Evolutionary conservation across 2,329 filamentous ascomycete genomes (phyloP), one percentile per base, ranked within the genome.

Genomic region (Colletotrichum sp.): DNA sequence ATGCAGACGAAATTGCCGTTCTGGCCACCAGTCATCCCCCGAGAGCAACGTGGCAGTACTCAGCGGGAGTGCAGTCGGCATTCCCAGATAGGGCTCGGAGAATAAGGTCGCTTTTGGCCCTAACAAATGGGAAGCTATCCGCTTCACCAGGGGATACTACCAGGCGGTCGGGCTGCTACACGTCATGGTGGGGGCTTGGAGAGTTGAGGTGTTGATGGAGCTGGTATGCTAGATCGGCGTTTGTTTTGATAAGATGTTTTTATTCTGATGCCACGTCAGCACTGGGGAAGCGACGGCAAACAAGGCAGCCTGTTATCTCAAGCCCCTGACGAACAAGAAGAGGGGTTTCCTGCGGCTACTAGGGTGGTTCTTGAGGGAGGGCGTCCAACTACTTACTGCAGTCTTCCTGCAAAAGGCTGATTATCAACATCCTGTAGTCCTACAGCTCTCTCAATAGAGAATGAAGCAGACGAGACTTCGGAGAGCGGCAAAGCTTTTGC

Each of bases 1-100:
- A 44, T 44, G 16, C 36, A 1, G 16, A 0, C 8, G 3, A 18
- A 0, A 44, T 3, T 44, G 8, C 36, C 16, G 36, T 44, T 44
- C 36, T 44, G 16, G 36, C 36, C 16, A 18, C 9, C 36, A 44
- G 36, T 18, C 34, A 0, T 39, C 4, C 7, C 34, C 2, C 34
- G 4, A 6, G 36, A 44, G 16, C 8, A 44, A 44, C 36, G 16
- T 44, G 16, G 16, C 36, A 18, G 3, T 3, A 44, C 36, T 44
- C 36, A 44, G 36, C 36, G 16, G 8, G 16, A 44, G 36, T 44
- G 36, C 36, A 44, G 36, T 44, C 5, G 36, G 16, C 36, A 18
- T 18, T n/a, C 36, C 1, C 2, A 10, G 36, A 44, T 5, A 18
- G 36, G 8, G 2, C 2, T 18, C 1, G 36, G 36, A 18, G 36